phyloP scores from a whole-genome alignment of 495 filamentous ascomycete species.

The Opeltia flavorubescens region DNA sequence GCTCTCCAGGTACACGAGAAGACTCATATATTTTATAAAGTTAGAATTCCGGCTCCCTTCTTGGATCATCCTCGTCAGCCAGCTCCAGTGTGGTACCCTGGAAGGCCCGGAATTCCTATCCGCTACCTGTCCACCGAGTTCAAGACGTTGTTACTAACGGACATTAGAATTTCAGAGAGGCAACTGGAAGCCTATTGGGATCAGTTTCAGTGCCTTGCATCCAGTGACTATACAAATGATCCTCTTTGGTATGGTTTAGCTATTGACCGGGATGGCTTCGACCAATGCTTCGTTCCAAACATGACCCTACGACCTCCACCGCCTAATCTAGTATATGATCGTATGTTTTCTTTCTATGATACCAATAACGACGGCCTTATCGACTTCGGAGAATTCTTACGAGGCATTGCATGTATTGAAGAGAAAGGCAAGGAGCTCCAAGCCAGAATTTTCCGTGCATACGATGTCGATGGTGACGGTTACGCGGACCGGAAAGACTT shows the following conservation, averaged over 20 bases:
- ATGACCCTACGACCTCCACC: constrained; percentile 58
- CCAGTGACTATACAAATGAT: constrained; percentile 70
- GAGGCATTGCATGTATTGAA: constrained; percentile 68
- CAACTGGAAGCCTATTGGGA: constrained; percentile 84
- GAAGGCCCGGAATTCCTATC: constrained; percentile 56
- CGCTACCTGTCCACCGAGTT: constrained; percentile 49
- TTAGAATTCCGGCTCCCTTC: constrained; percentile 58
- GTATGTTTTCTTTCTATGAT: constrained; percentile 94
- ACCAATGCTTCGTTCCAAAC: constrained; percentile 75
- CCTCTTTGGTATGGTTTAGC: constrained; percentile 62
- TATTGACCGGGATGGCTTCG: constrained; percentile 83
- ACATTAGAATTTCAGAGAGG: constrained; percentile 61
- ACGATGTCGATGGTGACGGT: constrained; percentile 84
- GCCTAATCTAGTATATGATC: constrained; percentile 84
- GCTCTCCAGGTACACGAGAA: constrained; percentile 71
- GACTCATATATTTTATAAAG: constrained; percentile 93
- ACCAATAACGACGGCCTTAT: constrained; percentile 77
- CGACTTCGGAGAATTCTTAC: constrained; percentile 84
- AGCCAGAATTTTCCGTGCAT: constrained; percentile 67
- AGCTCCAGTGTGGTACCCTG: constrained; percentile 79
- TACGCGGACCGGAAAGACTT: constrained; percentile 82
- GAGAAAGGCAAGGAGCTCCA: constrained; percentile 49
- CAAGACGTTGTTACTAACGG: constrained; percentile 43
- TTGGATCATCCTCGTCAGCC: constrained; percentile 51
- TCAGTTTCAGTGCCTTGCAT: constrained; percentile 86